These are phyloP conservation scores for Cladobotryum mycophilum DNA, from an alignment of 2,329 filamentous ascomycete species.

Conservation along the genomic window DNA sequence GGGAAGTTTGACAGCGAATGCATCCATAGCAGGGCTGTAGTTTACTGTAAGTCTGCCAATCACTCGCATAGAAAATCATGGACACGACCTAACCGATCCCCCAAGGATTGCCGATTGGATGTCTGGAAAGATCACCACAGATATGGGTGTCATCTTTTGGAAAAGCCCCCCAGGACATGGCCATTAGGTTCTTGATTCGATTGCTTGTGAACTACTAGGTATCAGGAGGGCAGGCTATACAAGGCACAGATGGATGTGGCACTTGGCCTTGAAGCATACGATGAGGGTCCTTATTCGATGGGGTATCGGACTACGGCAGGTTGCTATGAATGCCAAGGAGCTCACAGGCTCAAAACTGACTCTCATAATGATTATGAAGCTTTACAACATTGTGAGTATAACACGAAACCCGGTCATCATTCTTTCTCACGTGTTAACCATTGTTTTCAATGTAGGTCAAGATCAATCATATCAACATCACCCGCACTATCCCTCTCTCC, in stretches of 20 bases:
- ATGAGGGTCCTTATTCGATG: not conserved
- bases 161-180: not conserved
- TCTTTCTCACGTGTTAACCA: no score
- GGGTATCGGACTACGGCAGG: not conserved
- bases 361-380: not conserved
- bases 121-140: constrained; percentile 8
- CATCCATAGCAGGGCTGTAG: not conserved
- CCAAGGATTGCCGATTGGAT: not conserved
- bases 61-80: not conserved
- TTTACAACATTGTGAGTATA: constrained; percentile 7
- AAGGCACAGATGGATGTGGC: not conserved
- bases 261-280: no score
- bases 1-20: not conserved
- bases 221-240: not conserved
- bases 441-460: not conserved
- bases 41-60: constrained; percentile 2
- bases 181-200: not conserved
- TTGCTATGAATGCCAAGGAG: constrained; percentile 3
- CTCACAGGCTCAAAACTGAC: constrained; percentile 2
- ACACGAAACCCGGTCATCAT: not conserved
- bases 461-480: not conserved
- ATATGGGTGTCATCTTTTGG: constrained; percentile 6
- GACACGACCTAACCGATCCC: not conserved
- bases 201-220: constrained; percentile 2
- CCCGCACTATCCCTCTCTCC: not conserved